These are phyloP conservation scores for Trichoderma semiorbis DNA, from an alignment of 2,329 filamentous ascomycete species.

Conservation along the genomic window DNA sequence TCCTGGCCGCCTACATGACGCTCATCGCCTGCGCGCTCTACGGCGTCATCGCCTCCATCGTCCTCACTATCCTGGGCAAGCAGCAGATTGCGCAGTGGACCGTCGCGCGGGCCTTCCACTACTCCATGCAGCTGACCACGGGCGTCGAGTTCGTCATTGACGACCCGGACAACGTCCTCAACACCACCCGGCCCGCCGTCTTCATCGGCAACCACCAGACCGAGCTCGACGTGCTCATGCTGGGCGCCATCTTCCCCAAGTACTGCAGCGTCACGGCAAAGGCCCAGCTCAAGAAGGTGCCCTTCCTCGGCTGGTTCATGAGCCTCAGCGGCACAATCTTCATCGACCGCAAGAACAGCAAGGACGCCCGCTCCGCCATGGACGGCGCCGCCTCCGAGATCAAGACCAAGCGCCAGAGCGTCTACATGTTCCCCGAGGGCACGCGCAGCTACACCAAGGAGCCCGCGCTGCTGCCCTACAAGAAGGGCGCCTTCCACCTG, in stretches of 20 bases:
- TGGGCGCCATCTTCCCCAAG: conserved; percentile 83
- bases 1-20: conserved; percentile 62
- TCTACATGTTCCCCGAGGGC: conserved; percentile 88
- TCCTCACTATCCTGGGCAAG: conserved; percentile 67
- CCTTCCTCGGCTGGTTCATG: conserved; percentile 95
- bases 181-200: conserved; percentile 72
- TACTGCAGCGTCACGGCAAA: conserved; percentile 95
- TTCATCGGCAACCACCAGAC: conserved; percentile 96
- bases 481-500: conserved; percentile 97
- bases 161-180: conserved; percentile 61
- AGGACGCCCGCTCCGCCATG: conserved; percentile 82
- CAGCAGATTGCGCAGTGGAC: conserved; percentile 83
- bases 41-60: conserved; percentile 70
- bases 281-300: conserved; percentile 71
- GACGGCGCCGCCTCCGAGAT: conserved; percentile 79
- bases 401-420: conserved; percentile 65
- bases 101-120: conserved; percentile 74
- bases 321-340: conserved; percentile 83
- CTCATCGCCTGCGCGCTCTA: conserved; percentile 62
- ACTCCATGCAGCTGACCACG: conserved; percentile 68
- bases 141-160: conserved; percentile 75
- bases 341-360: conserved; percentile 84
- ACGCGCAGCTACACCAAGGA: conserved; percentile 85
- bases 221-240: conserved; percentile 89
- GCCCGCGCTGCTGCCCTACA: conserved; percentile 85